Evolutionary conservation across 164 flowering plant species (phyloP), one percentile per base, ranked within the genome.

Genomic region (Stephania yunnanensis): DNA sequence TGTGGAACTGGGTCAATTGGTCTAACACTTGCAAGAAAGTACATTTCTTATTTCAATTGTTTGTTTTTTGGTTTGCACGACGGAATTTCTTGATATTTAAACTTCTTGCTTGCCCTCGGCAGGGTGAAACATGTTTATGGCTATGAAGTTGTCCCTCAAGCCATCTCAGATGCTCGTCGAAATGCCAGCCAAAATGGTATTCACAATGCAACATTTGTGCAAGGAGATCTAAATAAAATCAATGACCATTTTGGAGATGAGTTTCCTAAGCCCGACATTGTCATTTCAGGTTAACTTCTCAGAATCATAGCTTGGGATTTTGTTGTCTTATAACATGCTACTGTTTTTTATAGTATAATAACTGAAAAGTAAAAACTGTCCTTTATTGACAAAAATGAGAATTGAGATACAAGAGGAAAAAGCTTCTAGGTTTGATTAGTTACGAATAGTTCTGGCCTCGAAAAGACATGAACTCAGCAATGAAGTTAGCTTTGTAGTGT

Each of bases 1-100:
- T 96, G 98, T 84, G 98, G 99, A 79, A 96, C 98, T 48, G 99
- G 99, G 65, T 92, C 99, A 77, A 96, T 94, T 75, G 98, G 99
- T 73, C 82, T 96, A 69, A 90, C 99, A 66, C 97, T 96, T 75
- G 98, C 99, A 46, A 88, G 77, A 88, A 91, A 84, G 98, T 92
- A 76, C 69, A 66, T 72, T 46, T 44, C 69, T 48, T 75, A 10
- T 77, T 73, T 64, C n/a, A 29, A 58, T 30, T 48, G 4, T 53
- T 68, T 55, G 73, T 58, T 58, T 58, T 58, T 17, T 58, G 22
- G 7, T 58, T 58, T 58, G 8, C 65, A 10, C 0, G 44, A 22
- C 58, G 36, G 63, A 31, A 8, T 36, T 48, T 66, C 45, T 6
- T 76, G 71, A 46, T 36, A n/a, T 70, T 6, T 46, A 29, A 50